Percentiles rank a stretch among this genome's conserved stretches.
Conservation (phyloP, 1,284 basidiomycete species). For the Ganoderma sinense region DNA sequence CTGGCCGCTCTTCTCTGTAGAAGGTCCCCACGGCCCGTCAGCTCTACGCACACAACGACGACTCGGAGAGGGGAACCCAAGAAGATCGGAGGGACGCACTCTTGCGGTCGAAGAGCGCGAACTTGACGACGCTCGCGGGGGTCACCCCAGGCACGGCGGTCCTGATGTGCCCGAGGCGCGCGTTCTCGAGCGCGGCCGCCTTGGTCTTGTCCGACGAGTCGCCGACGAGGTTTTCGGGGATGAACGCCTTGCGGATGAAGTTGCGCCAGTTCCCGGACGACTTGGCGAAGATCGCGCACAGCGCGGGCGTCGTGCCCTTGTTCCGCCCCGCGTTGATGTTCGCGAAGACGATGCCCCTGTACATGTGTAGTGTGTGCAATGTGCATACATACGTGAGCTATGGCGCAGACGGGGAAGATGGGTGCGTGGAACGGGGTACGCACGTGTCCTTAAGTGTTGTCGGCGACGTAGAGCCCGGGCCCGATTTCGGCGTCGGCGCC, state of each 20-base stretch:
- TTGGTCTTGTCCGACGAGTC: not conserved
- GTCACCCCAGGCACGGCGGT: not conserved
- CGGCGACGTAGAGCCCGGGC: slow-evolving; percentile 7
- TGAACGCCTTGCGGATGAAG: slow-evolving; percentile 8
- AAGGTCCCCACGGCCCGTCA: not conserved
- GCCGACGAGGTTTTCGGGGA: slow-evolving; percentile 5
- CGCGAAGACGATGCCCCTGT: slow-evolving; percentile 6
- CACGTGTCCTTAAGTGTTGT: slow-evolving; percentile 6
- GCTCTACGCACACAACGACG: not conserved
- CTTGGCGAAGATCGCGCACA: slow-evolving; percentile 9
- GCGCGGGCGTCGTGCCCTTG: not conserved
- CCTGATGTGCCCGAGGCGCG: not conserved
- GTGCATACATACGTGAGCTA: not conserved
- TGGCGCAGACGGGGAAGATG: too few relatives aligned
- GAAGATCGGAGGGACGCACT: not conserved
- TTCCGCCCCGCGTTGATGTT: slow-evolving; percentile 3
- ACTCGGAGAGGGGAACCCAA: not conserved
- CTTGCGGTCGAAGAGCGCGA: slow-evolving; percentile 6
- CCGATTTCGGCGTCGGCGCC: slow-evolving; percentile 8
- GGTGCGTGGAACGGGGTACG: not conserved
- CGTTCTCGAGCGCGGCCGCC: not conserved
- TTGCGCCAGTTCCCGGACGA: slow-evolving; percentile 1
- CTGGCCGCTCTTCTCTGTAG: not conserved
- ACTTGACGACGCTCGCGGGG: slow-evolving; percentile 3
- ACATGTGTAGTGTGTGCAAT: not conserved